Conservation (phyloP, 164 flowering plant genomes). For the Vitis cinerea region DNA sequence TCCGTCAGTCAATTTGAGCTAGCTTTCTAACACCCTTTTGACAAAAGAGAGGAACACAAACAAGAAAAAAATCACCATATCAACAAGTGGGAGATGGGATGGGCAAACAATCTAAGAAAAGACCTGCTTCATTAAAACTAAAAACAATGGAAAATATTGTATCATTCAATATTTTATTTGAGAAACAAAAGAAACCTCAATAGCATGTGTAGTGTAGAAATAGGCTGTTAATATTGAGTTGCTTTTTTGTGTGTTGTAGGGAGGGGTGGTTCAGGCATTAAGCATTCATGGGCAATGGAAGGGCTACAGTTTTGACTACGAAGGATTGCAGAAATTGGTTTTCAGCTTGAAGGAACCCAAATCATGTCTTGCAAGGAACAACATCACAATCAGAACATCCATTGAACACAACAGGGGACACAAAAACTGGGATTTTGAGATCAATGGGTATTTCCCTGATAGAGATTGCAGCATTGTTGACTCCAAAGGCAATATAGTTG, state of each 20-base stretch:
- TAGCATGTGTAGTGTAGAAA: no score
- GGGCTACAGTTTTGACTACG: slow-evolving; percentile 51
- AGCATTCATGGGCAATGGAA: slow-evolving; percentile 65
- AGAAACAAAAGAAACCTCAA: no score
- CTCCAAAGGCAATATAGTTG: slow-evolving; percentile 44
- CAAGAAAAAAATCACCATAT: no score
- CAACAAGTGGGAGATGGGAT: no score
- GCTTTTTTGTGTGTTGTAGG: slow-evolving; percentile 30
- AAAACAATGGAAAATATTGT: no score
- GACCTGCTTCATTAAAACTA: no score
- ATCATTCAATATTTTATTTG: no score
- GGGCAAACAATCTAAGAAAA: no score
- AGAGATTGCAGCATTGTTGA: slow-evolving; percentile 58
- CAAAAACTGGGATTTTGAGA: slow-evolving; percentile 56
- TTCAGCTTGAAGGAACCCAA: slow-evolving; percentile 65
- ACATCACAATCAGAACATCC: slow-evolving; percentile 32
- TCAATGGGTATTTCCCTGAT: slow-evolving; percentile 63
- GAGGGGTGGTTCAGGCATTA: slow-evolving; percentile 60
- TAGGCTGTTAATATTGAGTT: no score
- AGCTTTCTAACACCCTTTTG: no score
- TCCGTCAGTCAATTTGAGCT: no score
- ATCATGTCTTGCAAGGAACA: slow-evolving; percentile 32
- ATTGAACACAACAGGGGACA: slow-evolving; percentile 27
- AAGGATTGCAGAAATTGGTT: slow-evolving; percentile 53
- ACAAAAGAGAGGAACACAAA: no score